Conservation (phyloP, 257 asterid genomes). For the Mentha longifolia region DNA sequence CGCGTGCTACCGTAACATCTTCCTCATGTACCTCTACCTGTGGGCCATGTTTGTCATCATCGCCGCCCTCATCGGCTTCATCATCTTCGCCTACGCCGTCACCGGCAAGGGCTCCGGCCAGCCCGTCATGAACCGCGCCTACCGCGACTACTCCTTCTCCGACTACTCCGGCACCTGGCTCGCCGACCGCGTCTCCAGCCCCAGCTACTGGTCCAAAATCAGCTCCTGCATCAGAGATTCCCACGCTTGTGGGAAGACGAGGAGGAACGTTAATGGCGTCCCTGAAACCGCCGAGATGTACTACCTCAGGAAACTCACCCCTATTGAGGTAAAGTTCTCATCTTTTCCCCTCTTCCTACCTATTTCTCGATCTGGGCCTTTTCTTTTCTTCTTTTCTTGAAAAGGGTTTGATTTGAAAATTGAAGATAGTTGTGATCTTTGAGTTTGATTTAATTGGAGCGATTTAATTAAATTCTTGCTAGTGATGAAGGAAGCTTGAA, state of each 20-base stretch:
- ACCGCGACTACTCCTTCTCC: slow-evolving; percentile 59
- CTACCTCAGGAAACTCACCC: slow-evolving; percentile 55
- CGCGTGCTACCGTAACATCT: slow-evolving; percentile 79
- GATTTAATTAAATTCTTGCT: not conserved
- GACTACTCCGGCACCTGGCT: slow-evolving; percentile 87
- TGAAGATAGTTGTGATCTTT: not conserved
- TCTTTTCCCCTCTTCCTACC: not conserved
- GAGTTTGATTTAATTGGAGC: not conserved
- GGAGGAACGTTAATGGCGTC: slow-evolving; percentile 41
- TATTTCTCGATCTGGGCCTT: not conserved
- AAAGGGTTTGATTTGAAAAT: slow-evolving; percentile 6
- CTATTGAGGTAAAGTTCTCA: slow-evolving; percentile 57
- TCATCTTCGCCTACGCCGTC: slow-evolving; percentile 83
- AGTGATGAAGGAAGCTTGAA: not conserved
- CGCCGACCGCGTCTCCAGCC: slow-evolving; percentile 62
- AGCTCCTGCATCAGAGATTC: slow-evolving; percentile 82
- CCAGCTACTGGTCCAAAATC: slow-evolving; percentile 63
- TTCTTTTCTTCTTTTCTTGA: not conserved
- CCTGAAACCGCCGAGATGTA: slow-evolving; percentile 70
- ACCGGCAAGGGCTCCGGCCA: slow-evolving; percentile 85
- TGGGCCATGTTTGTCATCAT: slow-evolving; percentile 90
- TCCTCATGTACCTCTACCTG: slow-evolving; percentile 83
- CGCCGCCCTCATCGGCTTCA: slow-evolving; percentile 71
- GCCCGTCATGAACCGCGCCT: slow-evolving; percentile 62
- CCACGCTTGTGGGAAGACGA: slow-evolving; percentile 47